Evolutionary conservation across 805 yeast species (phyloP).

Genomic region (Pichia occidentalis): DNA sequence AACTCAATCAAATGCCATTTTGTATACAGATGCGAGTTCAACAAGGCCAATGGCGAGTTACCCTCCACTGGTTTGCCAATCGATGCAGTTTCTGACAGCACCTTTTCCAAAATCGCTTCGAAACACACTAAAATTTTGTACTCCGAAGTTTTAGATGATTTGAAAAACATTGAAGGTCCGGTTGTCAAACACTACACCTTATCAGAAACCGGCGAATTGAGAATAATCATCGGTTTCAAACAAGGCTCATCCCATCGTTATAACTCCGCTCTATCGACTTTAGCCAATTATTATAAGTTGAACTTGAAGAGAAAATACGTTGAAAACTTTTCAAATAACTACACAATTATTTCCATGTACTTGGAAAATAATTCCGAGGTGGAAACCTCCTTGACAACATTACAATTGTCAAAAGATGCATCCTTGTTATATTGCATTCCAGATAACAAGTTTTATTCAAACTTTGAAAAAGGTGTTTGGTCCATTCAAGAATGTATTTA

Average conservation of each 20-base stretch:
- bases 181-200: constrained; percentile 82
- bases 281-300: constrained; percentile 84
- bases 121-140: constrained; percentile 73
- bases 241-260: constrained; percentile 80
- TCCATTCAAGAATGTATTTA: constrained; percentile 92
- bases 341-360: constrained; percentile 81
- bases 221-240: constrained; percentile 83
- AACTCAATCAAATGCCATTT: constrained; percentile 59
- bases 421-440: constrained; percentile 90
- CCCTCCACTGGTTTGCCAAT: no score
- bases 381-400: constrained; percentile 46
- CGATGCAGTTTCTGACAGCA: constrained; percentile 65
- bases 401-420: constrained; percentile 90
- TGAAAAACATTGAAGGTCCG: constrained; percentile 78
- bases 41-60: constrained; percentile 24
- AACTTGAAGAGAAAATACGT: constrained; percentile 84
- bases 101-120: constrained; percentile 73
- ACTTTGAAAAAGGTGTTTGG: constrained; percentile 67
- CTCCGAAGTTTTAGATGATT: constrained; percentile 62
- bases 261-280: constrained; percentile 77
- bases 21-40: constrained; percentile 67
- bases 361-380: constrained; percentile 60
- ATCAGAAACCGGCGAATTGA: constrained; percentile 73
- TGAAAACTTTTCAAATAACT: constrained; percentile 88
- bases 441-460: constrained; percentile 67